Evolutionary conservation across 192 early-diverging fungal genomes (phyloP), one percentile per base, ranked within the genome.

Genomic region (Mortierella alpina): DNA sequence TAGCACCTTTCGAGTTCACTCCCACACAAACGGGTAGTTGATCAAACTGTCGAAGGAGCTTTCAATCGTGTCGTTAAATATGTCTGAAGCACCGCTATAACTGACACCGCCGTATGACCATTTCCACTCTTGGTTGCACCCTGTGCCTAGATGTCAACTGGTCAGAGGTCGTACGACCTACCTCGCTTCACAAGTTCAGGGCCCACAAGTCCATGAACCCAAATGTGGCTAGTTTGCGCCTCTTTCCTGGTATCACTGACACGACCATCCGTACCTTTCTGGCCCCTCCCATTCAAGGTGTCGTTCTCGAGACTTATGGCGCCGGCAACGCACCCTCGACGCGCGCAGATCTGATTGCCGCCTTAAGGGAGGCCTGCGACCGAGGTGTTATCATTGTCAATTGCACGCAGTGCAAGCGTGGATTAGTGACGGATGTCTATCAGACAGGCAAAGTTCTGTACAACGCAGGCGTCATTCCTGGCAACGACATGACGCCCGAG

Each of bases 301-400:
- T 98, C 6, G 95, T 99, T 10, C 83, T 99, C 10, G 97, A 99
- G 76, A 97, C 97, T 2, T 99, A 95, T 73, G 98, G 98, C 7
- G 95, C 94, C 39, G 98, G 98, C 7, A 99, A 99, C 75, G 97
- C 96, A 0, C 98, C 98, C 2, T 93, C 93, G 73, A 92, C 95
- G 55, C 90, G 96, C 1, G 86, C 91, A 2, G 96, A 96, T 62
- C 86, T 98, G 59, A 83, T 99, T n/a, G 84, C 82, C 20, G 93
- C 93, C 3, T 83, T 99, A 7, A 84, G 89, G 45, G 94, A 96
- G 51, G 98, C 97, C 9, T 92, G 92, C 82, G 93, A 92, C 57
- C 91, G 95, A 18, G 98, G 98, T 11, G 95, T 98, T 7, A 94
- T 98, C 12, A 95, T 99, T 74, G 96, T 99, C 63, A 99, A 98